Evolutionary conservation across 176 grass and related monocot species (phyloP).

Genomic region (Chloris gayana): DNA sequence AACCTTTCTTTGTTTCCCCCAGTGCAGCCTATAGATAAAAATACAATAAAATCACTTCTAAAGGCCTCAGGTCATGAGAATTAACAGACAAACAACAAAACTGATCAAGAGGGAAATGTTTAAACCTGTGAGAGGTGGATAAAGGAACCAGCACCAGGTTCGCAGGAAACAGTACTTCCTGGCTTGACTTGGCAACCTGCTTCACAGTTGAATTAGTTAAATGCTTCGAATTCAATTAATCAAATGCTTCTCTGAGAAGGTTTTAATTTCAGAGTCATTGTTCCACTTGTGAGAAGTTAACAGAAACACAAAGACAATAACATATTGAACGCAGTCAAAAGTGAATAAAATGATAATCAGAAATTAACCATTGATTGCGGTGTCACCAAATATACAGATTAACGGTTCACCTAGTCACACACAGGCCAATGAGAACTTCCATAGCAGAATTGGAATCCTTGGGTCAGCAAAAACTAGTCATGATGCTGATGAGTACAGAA

Average conservation of each 20-base stretch:
- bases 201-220: background rate
- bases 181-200: conserved; percentile 83
- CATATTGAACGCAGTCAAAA: background rate
- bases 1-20: conserved; percentile 56
- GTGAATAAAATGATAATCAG: background rate
- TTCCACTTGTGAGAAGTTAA: background rate
- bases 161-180: conserved; percentile 51
- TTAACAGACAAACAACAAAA: background rate
- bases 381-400: too few species aligned
- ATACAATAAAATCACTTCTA: background rate
- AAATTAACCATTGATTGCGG: background rate
- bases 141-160: conserved; percentile 42
- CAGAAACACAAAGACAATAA: background rate
- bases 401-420: too few species aligned
- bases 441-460: too few species aligned
- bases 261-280: background rate
- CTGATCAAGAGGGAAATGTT: background rate
- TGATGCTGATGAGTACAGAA: too few species aligned
- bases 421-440: too few species aligned
- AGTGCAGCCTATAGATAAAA: conserved; percentile 50
- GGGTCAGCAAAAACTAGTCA: too few species aligned
- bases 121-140: conserved; percentile 84
- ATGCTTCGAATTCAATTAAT: background rate
- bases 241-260: background rate
- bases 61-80: background rate